Percentiles rank a stretch among this genome's conserved stretches.
These are phyloP conservation scores for Curvularia lunata DNA, from an alignment of 2,329 filamentous ascomycete genomes.

Conservation along the genomic window DNA sequence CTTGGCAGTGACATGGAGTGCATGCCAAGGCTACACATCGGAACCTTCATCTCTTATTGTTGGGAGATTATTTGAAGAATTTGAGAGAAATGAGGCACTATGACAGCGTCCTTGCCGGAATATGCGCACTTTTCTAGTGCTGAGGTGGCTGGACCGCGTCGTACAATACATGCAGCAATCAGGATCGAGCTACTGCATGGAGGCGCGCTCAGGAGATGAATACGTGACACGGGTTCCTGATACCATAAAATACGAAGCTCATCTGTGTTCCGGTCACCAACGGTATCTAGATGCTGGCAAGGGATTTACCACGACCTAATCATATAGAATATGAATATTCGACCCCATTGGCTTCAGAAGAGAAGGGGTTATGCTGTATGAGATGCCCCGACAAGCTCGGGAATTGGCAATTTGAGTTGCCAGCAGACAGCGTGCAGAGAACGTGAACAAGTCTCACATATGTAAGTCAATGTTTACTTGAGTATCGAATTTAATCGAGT, in stretches of 20 bases:
- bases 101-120: no score
- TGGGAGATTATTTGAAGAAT: neutral
- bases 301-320: neutral
- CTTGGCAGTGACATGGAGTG: neutral
- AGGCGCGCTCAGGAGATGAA: neutral
- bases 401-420: neutral
- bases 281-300: neutral
- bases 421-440: neutral
- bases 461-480: neutral
- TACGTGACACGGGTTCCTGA: neutral
- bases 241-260: neutral
- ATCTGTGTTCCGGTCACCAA: neutral
- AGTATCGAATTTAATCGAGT: neutral
- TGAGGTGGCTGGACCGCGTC: neutral
- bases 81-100: neutral
- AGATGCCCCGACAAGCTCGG: neutral
- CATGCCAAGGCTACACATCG: neutral
- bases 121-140: neutral
- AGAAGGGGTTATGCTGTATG: neutral
- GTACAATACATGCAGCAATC: neutral
- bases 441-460: neutral
- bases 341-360: neutral
- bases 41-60: neutral
- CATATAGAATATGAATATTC: neutral
- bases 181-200: neutral